Base-by-base conservation (phyloP, 139 green algal species). In the Haematococcus sp. region DNA sequence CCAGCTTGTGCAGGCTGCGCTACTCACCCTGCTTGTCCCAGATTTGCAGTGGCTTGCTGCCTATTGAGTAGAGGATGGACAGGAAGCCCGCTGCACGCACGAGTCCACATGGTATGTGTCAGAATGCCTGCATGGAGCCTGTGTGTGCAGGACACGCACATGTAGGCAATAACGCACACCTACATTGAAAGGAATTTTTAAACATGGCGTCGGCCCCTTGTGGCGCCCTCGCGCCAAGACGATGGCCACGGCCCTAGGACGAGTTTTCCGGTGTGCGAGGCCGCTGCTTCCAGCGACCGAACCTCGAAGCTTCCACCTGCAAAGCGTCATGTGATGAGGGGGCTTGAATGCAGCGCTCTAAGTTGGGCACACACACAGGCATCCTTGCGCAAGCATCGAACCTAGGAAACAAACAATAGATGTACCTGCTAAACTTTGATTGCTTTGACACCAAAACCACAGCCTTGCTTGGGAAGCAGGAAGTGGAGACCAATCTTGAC, bases 1-100 rank as follows among this genome's bases (percentile, higher is more conserved):
- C 61, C 11, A 19, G 4, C 15, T 61, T 28, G 54, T 32, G 28
- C 17, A 66, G 27, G 33, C 33, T 32, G 33, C 31, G n/a, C 33
- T 28, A 30, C n/a, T 51, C 5, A 25, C 35, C 92, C 93, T 98
- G 74, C 33, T 93, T 96, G 74, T 93, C 88, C 95, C 95, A 99
- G 30, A 98, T 95, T 59, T 96, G 86, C 64, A 99, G 86, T 0
- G 95, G 95, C 79, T 98, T 97, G 84, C 84, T 94, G 59, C 95
- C 95, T 59, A 99, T 94, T 68, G 85, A 93, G 84, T 98, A 98
- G 7, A 99, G 82, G 63, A 99, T 65, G 87, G 66, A 72, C 66
- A 72, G 28, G 66, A 72, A 72, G 66, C 66, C 66, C 19, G 58
- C 66, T 72, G 66, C 66, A 28, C 44, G 30, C 15, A 63, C 9